A percentile compares a stretch with the other conserved stretches of the same genome.
These are phyloP conservation scores for Pilasporangium apinafurcum DNA, from an alignment of 352 stramenopile genomes.

Conservation along the genomic window DNA sequence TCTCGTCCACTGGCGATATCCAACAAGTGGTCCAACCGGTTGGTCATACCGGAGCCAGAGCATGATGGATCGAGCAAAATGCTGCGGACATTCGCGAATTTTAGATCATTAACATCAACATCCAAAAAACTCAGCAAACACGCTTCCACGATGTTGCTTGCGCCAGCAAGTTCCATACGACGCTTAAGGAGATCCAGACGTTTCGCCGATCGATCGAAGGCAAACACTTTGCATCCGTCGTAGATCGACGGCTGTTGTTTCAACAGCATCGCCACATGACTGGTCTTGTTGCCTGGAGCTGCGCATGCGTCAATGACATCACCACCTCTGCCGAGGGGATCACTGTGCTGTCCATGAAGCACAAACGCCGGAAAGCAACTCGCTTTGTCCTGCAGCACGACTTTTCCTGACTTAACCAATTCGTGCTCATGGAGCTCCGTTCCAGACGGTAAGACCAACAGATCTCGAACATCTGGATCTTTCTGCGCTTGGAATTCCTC, in stretches of 20 bases:
- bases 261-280: conserved; percentile 93
- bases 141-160: conserved; percentile 74
- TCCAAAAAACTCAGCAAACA: conserved; percentile 91
- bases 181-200: conserved; percentile 85
- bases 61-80: conserved; percentile 97
- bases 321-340: conserved; percentile 36
- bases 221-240: conserved; percentile 84
- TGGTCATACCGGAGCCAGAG: conserved; percentile 95
- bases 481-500: conserved; percentile 47
- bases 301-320: conserved; percentile 96
- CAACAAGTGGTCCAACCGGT: conserved; percentile 89
- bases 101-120: conserved; percentile 58
- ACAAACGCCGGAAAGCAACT: conserved; percentile 97
- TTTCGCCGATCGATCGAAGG: conserved; percentile 89
- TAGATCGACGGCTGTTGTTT: conserved; percentile 47
- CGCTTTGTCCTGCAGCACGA: conserved; percentile 97
- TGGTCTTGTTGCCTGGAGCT: conserved; percentile 98
- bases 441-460: conserved; percentile 88
- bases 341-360: conserved; percentile 72
- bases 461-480: conserved; percentile 84
- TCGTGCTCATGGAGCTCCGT: conserved; percentile 84
- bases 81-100: conserved; percentile 83
- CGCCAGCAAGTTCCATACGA: conserved; percentile 81
- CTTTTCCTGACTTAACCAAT: conserved; percentile 74
- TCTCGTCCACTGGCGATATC: conserved; percentile 69